Base-by-base conservation (phyloP, 1,139 yeast species). In the Saccharomyces hybrid region DNA sequence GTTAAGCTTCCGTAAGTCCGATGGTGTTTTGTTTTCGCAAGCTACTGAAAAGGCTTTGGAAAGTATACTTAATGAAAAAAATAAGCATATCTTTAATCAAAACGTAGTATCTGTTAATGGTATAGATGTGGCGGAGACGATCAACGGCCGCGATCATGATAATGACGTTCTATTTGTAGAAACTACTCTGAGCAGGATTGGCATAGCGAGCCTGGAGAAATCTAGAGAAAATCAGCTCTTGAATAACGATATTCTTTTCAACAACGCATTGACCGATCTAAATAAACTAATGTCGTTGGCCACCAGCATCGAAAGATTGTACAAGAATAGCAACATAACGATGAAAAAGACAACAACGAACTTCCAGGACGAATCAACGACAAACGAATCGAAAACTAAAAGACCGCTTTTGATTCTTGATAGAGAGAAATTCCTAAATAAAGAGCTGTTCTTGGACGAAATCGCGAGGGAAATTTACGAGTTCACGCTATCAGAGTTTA, bases 231-330 rank as follows among this genome's bases (percentile, higher is more conserved):
- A 75, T 47, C 79, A 80, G 61, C 73, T 87, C 8, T 75, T 77
- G 54, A 78, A 80, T 51, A 86, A 85, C 58, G 88, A 87, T 55
- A 66, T 76, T 23, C 76, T 90, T 0, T 73, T 90, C 53, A 79
- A 82, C 41, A 78, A 80, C 34, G 90, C 96, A 0, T 71, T 91
- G 46, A 86, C 84, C 53, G 96, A 89, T 67, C 71, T 91, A 49
- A 85, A 85, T 58, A 85, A 85, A 48, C 73, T 91, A 51, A 84
- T 89, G 85, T 77, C 82, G 27, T 80, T 87, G 58, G 95, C 91
- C 1, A 82, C 82, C 61, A 95, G 90, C 55, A 78, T 91, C 51
- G 80, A 85, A 47, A 74, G 76, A 48, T 70, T 90, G 32, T 82
- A 66, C 52, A 55, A 72, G 14, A 65, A 64, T 27, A 61, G 66